A percentile compares a stretch with the other conserved stretches of the same genome.
Evolutionary conservation across 129 eudicot species (phyloP).

Genomic region (Helichrysum umbraculigerum): DNA sequence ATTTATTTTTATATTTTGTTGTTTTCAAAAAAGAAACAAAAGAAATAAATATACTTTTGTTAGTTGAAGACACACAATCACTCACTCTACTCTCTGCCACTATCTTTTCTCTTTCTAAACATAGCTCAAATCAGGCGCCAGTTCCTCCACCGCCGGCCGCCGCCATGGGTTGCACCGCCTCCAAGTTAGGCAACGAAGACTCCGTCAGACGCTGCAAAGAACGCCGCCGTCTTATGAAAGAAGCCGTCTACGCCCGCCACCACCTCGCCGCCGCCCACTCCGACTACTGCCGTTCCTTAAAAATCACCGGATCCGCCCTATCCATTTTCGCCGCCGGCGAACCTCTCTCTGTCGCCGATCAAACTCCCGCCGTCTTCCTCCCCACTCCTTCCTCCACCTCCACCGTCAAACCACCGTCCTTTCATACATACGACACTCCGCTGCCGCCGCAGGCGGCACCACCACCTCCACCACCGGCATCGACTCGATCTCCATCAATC

Average conservation of each 20-base stretch:
- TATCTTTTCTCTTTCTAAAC: constrained; percentile 26
- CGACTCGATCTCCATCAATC: constrained; percentile 29
- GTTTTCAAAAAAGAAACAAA: too few species aligned
- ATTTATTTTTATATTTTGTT: too few species aligned
- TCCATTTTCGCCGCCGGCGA: constrained; percentile 77
- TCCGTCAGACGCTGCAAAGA: constrained; percentile 93
- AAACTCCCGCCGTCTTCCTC: constrained; percentile 78
- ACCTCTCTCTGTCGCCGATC: constrained; percentile 72
- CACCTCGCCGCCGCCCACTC: constrained; percentile 99
- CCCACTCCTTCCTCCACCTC: constrained; percentile 44
- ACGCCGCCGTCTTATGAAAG: constrained; percentile 89
- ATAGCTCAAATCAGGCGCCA: constrained; percentile 21
- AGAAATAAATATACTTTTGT: constrained; percentile 24
- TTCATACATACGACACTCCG: not conserved
- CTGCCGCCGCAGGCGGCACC: constrained; percentile 30
- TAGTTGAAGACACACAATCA: constrained; percentile 28
- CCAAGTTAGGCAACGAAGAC: constrained; percentile 95
- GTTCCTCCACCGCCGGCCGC: constrained; percentile 15
- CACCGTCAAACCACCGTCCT: constrained; percentile 26
- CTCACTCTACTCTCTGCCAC: constrained; percentile 12
- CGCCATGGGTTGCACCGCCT: constrained; percentile 83
- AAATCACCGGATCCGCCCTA: constrained; percentile 81
- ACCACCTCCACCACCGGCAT: not conserved
- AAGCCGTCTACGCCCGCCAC: constrained; percentile 94
- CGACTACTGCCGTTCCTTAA: constrained; percentile 94